Conservation (phyloP, 345 rosid genomes). For the Hibiscus syriacus region DNA sequence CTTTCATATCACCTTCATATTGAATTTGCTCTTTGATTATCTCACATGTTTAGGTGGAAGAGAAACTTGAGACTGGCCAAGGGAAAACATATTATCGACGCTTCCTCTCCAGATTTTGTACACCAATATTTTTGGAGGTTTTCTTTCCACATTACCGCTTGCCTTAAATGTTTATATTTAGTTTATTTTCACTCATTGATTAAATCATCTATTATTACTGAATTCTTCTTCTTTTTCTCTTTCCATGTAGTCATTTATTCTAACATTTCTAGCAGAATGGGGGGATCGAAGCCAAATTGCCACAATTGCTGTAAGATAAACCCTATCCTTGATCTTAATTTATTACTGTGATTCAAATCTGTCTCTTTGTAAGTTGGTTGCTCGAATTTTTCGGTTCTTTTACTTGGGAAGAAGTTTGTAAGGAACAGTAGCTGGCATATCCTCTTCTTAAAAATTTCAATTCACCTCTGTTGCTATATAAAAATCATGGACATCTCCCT, state of each 20-base stretch:
- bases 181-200: constrained; percentile 1
- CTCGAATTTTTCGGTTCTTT: not conserved
- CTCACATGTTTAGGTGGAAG: constrained; percentile 66
- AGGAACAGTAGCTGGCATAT: not conserved
- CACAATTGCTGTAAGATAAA: constrained; percentile 87
- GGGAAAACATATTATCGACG: constrained; percentile 79
- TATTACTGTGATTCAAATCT: not conserved
- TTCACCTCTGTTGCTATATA: not conserved
- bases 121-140: constrained; percentile 95
- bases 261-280: constrained; percentile 98
- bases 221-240: not conserved
- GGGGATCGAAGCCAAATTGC: constrained; percentile 99
- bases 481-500: not conserved
- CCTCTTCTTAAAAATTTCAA: not conserved
- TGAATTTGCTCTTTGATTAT: not conserved
- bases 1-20: not conserved
- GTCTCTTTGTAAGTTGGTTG: not conserved
- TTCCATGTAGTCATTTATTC: constrained; percentile 68
- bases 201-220: not conserved
- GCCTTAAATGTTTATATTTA: not conserved
- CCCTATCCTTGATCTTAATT: not conserved
- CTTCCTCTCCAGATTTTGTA: constrained; percentile 84
- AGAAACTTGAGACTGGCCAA: constrained; percentile 88
- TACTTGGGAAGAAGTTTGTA: not conserved
- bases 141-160: not conserved